A percentile compares a stretch with the other conserved stretches of the same genome.
phyloP scores from a whole-genome alignment of 2,329 filamentous ascomycete genomes.

The Onygenales sp. region DNA sequence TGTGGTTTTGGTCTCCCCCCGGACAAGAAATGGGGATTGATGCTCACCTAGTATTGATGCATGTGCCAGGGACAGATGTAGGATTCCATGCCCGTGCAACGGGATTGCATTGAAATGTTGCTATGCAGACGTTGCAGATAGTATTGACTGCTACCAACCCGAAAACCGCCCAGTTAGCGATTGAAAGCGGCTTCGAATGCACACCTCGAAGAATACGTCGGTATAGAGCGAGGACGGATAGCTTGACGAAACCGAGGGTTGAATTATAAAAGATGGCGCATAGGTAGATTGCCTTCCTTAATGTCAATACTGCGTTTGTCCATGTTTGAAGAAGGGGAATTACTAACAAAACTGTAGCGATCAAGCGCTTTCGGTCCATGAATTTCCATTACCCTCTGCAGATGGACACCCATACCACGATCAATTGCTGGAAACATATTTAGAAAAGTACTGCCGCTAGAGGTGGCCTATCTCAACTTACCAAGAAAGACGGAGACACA shows the following conservation, averaged over 20 bases:
- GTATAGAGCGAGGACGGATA: conserved; percentile 1
- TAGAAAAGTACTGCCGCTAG: background rate
- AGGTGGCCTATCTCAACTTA: background rate
- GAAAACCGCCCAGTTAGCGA: conserved; percentile 1
- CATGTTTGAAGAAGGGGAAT: background rate
- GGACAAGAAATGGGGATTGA: too few species aligned
- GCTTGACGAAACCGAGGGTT: conserved; percentile 1
- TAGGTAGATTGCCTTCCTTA: background rate
- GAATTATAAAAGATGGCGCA: conserved; percentile 1
- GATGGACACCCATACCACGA: conserved; percentile 1
- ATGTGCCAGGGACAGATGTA: background rate
- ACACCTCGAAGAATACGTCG: background rate
- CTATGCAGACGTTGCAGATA: background rate
- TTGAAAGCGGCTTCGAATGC: background rate
- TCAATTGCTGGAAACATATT: background rate
- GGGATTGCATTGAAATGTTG: conserved; percentile 2
- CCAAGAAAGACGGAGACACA: background rate
- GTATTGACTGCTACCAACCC: background rate
- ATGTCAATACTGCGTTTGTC: background rate
- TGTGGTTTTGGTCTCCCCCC: too few species aligned
- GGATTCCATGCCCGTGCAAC: background rate
- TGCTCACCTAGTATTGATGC: background rate
- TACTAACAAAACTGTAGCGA: background rate
- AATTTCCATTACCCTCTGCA: background rate
- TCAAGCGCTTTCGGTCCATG: background rate